Base-by-base conservation (phyloP, 441 rosid genomes). In the Mallotus repandus region DNA sequence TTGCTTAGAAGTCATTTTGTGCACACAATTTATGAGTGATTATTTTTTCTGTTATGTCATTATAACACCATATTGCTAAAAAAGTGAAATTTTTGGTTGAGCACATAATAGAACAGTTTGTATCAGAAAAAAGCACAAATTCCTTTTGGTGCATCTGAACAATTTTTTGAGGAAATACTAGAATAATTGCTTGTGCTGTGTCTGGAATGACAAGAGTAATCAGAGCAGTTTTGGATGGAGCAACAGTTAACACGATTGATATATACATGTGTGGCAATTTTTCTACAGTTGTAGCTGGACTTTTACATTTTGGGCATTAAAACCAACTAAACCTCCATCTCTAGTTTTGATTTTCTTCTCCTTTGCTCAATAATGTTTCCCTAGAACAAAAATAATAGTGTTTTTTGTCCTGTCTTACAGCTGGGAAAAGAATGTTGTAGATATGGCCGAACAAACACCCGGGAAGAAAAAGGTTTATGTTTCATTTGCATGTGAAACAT, bases 401-500 rank as follows among this genome's bases (percentile, higher is more conserved):
- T 35, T 35, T 4, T 5, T 3, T 63, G 54, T 61, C 56, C 13
- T 59, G 2, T 61, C 69, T 74, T 58, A 77, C 85, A 93, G 97
- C 59, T 93, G 98, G 98, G 98, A 87, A 78, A 81, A 88, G 81
- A 92, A 91, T 49, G 85, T 93, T 76, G 87, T 88, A 35, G 89
- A 85, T 25, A 82, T 93, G 89, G 86, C 90, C 63, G 97, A 93
- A 78, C 61, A 86, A 68, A 80, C 84, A 61, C 86, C 87, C 16
- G 88, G 86, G 74, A 88, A 87, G 88, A 87, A 80, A 81, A 90
- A 88, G 83, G 81, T 91, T 43, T 63, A 61, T 32, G 77, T 96
- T 77, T 88, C 89, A 6, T 93, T 96, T 55, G 97, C 85, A 80
- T 93, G 99, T 41, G 97, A 90, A 85, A 96, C 97, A 41, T 79